Percentiles rank a stretch among this genome's conserved stretches.
Conservation (phyloP, 2,329 filamentous ascomycete genomes). For the Cordyceps fumosorosea region DNA sequence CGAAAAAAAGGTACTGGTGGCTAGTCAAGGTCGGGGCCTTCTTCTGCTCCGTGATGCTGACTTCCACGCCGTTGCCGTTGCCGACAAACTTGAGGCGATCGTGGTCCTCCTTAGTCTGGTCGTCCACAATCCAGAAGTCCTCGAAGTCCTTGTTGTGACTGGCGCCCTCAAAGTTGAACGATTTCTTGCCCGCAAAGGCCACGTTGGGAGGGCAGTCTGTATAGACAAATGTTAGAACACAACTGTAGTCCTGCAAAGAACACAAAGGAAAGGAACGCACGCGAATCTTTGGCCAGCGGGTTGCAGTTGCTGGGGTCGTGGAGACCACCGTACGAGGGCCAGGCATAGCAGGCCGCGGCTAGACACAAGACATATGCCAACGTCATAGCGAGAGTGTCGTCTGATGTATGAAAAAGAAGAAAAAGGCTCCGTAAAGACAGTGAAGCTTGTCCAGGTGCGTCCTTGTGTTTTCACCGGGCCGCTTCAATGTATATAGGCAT, state of each 20-base stretch:
- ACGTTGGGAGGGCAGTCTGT: constrained; percentile 55
- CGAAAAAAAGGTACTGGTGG: constrained; percentile 81
- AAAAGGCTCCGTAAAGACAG: neutral
- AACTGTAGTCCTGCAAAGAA: too few species aligned
- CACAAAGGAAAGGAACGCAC: constrained; percentile 14
- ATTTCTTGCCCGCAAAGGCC: constrained; percentile 51
- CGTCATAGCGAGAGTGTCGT: neutral
- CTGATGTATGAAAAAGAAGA: neutral
- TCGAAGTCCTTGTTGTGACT: constrained; percentile 33
- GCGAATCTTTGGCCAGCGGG: constrained; percentile 20
- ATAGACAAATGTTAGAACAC: too few species aligned
- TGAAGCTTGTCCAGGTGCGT: neutral
- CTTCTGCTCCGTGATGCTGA: constrained; percentile 51
- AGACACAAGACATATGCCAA: neutral
- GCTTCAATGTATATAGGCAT: neutral
- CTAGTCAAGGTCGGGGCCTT: constrained; percentile 58
- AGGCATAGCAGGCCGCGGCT: constrained; percentile 2
- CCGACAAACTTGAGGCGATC: constrained; percentile 20
- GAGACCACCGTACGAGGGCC: constrained; percentile 10
- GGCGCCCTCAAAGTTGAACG: constrained; percentile 58
- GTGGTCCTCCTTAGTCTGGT: constrained; percentile 25
- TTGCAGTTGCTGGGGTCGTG: constrained; percentile 12
- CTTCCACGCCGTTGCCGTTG: constrained; percentile 23
- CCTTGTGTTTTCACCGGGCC: neutral
- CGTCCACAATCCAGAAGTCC: constrained; percentile 26